phyloP scores from a whole-genome alignment of 306 rosid genomes.

The Citrullus colocynthis region DNA sequence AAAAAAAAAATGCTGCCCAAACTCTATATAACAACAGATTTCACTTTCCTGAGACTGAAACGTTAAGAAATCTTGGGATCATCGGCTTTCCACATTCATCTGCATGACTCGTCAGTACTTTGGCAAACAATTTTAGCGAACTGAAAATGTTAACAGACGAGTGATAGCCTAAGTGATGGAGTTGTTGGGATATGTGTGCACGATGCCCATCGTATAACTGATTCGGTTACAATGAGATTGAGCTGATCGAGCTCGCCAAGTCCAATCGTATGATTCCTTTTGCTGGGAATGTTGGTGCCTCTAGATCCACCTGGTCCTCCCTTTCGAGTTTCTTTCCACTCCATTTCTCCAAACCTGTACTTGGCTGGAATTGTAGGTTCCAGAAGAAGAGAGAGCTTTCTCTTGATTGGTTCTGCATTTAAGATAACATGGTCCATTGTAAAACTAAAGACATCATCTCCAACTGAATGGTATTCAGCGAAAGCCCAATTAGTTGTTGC shows the following conservation, averaged over 20 bases:
- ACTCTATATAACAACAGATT: background rate
- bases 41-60: background rate
- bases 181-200: constrained; percentile 31
- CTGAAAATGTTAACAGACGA: constrained; percentile 20
- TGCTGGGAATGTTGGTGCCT: constrained; percentile 24
- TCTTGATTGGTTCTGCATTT: constrained; percentile 20
- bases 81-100: background rate
- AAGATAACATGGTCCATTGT: background rate
- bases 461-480: background rate
- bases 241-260: constrained; percentile 29
- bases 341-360: constrained; percentile 16
- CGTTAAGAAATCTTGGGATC: background rate
- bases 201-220: constrained; percentile 32
- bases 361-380: constrained; percentile 9
- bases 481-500: background rate
- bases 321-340: constrained; percentile 17
- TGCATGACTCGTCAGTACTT: background rate
- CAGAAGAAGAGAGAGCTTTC: constrained; percentile 11
- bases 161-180: constrained; percentile 26
- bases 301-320: constrained; percentile 19
- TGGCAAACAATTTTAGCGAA: background rate
- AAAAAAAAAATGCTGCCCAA: background rate
- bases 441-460: background rate
- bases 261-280: constrained; percentile 28
- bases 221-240: constrained; percentile 21